A percentile compares a stretch with the other conserved stretches of the same genome.
Evolutionary conservation across 805 yeast genomes (phyloP).

Genomic region (Priceomyces melissophilus): DNA sequence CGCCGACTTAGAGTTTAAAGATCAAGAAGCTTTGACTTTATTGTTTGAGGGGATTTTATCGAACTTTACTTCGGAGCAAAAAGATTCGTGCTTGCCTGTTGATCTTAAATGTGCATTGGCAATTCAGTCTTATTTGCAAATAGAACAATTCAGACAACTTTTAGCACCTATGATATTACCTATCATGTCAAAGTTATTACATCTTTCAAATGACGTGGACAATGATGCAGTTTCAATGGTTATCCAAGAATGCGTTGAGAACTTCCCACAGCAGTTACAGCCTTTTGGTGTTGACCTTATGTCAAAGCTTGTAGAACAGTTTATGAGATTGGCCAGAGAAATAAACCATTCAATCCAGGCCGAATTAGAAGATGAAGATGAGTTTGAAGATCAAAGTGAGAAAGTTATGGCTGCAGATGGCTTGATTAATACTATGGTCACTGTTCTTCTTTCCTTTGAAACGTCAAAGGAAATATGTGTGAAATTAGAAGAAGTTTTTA

Average conservation of each 20-base stretch:
- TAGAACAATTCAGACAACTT: slow-evolving; percentile 64
- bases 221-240: slow-evolving; percentile 84
- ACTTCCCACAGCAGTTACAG: slow-evolving; percentile 76
- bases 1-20: slow-evolving; percentile 54
- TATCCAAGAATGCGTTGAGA: slow-evolving; percentile 93
- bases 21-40: slow-evolving; percentile 17
- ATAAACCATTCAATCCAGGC: slow-evolving; percentile 50
- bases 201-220: slow-evolving; percentile 76
- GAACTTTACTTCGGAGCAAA: slow-evolving; percentile 20
- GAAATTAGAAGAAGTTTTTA: slow-evolving; percentile 61
- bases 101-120: slow-evolving; percentile 83
- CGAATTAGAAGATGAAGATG: slow-evolving; percentile 27
- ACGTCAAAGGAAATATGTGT: slow-evolving; percentile 65
- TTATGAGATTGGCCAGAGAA: slow-evolving; percentile 37
- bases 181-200: slow-evolving; percentile 75
- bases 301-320: slow-evolving; percentile 64
- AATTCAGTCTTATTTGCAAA: slow-evolving; percentile 69
- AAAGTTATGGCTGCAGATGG: slow-evolving; percentile 83
- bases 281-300: slow-evolving; percentile 72
- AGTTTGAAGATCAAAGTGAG: slow-evolving; percentile 44
- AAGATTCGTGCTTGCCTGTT: slow-evolving; percentile 51
- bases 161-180: slow-evolving; percentile 68
- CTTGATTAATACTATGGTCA: slow-evolving; percentile 73
- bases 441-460: slow-evolving; percentile 79
- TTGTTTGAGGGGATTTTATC: slow-evolving; percentile 34